Conservation (phyloP, 108 stramenopile genomes). For the Skeletonema tropicum region DNA sequence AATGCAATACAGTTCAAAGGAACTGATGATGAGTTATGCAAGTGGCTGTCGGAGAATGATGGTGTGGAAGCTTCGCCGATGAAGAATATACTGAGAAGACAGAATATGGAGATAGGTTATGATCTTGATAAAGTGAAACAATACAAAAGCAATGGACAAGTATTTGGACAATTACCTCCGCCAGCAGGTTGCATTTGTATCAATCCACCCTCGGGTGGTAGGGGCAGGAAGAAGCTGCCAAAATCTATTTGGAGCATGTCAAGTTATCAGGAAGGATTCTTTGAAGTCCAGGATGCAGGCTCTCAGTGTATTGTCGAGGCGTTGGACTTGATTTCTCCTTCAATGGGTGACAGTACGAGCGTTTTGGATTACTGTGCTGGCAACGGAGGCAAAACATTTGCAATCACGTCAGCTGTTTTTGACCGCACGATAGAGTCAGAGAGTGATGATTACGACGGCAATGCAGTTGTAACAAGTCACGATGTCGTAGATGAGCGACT, state of each 20-base stretch:
- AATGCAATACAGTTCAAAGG: slow-evolving; percentile 44
- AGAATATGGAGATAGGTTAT: background rate
- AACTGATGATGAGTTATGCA: slow-evolving; percentile 36
- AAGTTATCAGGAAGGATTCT: slow-evolving; percentile 55
- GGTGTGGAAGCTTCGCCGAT: slow-evolving; percentile 27
- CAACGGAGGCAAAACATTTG: slow-evolving; percentile 63
- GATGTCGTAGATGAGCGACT: slow-evolving; percentile 51
- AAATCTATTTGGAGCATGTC: slow-evolving; percentile 60
- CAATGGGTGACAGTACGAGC: slow-evolving; percentile 13
- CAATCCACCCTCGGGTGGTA: slow-evolving; percentile 6
- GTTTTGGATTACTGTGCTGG: slow-evolving; percentile 62
- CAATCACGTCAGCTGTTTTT: slow-evolving; percentile 36
- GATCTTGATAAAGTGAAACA: background rate
- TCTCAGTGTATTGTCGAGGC: slow-evolving; percentile 57
- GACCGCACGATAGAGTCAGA: background rate
- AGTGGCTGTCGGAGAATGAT: slow-evolving; percentile 37
- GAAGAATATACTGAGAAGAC: background rate
- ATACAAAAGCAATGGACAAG: background rate
- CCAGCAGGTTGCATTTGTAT: slow-evolving; percentile 35
- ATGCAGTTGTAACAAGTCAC: slow-evolving; percentile 9
- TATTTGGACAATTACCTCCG: slow-evolving; percentile 3
- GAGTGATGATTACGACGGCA: background rate
- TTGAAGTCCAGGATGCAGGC: slow-evolving; percentile 65
- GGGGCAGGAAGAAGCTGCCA: slow-evolving; percentile 5
- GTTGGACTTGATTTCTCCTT: slow-evolving; percentile 17